Conservation (phyloP, 2,329 filamentous ascomycete species). For the Trichophyton rubrum region DNA sequence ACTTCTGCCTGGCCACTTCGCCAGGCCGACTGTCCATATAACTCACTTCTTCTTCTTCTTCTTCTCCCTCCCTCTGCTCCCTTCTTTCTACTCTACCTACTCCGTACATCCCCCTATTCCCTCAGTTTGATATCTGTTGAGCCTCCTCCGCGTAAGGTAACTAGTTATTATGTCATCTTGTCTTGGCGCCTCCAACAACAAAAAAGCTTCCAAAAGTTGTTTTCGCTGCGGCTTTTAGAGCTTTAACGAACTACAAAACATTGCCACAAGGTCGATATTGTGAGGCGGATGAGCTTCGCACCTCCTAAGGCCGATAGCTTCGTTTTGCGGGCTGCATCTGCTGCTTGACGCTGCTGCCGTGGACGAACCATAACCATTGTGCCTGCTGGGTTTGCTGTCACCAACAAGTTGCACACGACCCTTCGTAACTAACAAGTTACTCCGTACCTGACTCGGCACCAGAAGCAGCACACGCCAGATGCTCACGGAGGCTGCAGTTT, state of each 20-base stretch:
- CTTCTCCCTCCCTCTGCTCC: neutral
- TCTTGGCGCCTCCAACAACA: neutral
- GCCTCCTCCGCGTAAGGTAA: neutral
- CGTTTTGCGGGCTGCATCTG: neutral
- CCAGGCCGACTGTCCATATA: neutral
- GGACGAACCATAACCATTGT: neutral
- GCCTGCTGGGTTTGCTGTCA: neutral
- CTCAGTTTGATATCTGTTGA: neutral
- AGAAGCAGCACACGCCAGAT: neutral
- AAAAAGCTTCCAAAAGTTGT: neutral
- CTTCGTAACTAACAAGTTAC: neutral
- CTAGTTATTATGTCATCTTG: neutral
- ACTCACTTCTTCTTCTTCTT: no score
- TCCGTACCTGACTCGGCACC: neutral
- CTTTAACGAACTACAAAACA: neutral
- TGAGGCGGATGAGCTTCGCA: neutral
- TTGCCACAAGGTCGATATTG: neutral
- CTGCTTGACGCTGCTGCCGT: neutral
- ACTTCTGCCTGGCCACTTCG: neutral
- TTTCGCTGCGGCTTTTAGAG: neutral
- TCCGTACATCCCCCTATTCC: neutral
- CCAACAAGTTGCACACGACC: constrained; percentile 1
- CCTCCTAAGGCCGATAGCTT: neutral
- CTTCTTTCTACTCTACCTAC: neutral
- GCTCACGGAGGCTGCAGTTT: neutral